Base-by-base conservation (phyloP, 192 early-diverging fungal genomes). In the Coemansia guatemalensis region DNA sequence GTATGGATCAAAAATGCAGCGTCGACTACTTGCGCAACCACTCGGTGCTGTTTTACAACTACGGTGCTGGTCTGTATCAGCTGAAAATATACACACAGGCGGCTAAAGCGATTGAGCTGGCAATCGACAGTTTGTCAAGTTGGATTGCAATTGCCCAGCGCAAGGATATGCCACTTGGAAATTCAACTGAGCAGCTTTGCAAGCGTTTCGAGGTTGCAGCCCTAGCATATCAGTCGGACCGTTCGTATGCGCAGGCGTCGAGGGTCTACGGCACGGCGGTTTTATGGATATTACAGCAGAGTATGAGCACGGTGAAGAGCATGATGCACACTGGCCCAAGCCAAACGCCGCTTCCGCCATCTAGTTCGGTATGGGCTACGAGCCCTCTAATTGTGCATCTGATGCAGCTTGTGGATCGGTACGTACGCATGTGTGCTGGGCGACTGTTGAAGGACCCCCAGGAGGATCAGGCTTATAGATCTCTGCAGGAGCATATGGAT, bases 151-250 rank as follows among this genome's bases (percentile, higher is more conserved):
- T 21, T 5, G 51, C 61, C 11, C 7, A 27, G 1, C 12, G 39
- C 20, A 53, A 50, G 25, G 25, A 11, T 3, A n/a, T 21, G 39
- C 20, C 59, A 1, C 17, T 50, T 7, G 61, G 50, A 0, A 69
- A 71, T 23, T 65, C 59, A 8, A 17, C 71, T 17, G 56, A 25
- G 25, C 78, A 80, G 72, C 65, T 80, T 18, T 80, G 78, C 47
- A 80, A 80, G 68, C 78, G 78, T 30, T 80, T 68, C 39, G 78
- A 80, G 51, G 58, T 80, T 18, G 65, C 65, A 8, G 78, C 68
- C 3, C 49, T 69, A 11, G 71, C 78, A 8, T 62, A 71, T 23
- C 78, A 80, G 62, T 60, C 67, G 2, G 50, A 52, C 32, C 20
- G 62, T 20, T 11, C 53, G 9, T 71, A 51, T 68, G 53, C 18